Evolutionary conservation across 352 stramenopile genomes (phyloP).

Genomic region (Pythium volutum): DNA sequence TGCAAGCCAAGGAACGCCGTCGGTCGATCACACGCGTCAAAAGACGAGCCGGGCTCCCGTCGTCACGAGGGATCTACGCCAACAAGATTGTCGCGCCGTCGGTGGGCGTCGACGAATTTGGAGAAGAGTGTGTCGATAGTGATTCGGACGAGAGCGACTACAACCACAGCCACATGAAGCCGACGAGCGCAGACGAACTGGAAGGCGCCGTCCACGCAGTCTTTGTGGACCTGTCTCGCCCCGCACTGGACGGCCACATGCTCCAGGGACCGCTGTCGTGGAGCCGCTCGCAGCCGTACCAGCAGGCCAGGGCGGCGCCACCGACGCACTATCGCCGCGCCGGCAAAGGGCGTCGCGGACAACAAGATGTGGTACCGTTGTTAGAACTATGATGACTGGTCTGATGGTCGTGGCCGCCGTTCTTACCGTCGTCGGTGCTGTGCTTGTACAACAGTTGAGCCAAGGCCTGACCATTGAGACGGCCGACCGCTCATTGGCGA

Average conservation of each 20-base stretch:
- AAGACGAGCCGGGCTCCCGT: constrained; percentile 11
- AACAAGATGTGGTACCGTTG: neutral
- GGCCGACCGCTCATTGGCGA: constrained; percentile 43
- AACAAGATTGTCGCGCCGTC: constrained; percentile 5
- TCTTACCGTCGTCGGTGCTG: neutral
- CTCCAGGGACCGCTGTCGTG: constrained; percentile 12
- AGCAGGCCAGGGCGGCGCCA: constrained; percentile 41
- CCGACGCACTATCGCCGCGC: constrained; percentile 16
- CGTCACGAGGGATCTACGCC: constrained; percentile 7
- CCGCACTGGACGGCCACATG: neutral
- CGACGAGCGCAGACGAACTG: constrained; percentile 11
- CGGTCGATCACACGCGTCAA: neutral
- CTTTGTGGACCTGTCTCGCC: neutral
- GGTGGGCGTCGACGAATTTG: constrained; percentile 13
- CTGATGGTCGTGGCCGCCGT: neutral
- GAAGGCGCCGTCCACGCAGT: neutral
- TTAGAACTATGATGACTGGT: neutral
- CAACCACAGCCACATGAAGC: too few relatives aligned
- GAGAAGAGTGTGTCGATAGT: neutral
- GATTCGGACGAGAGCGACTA: neutral
- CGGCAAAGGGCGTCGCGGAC: neutral
- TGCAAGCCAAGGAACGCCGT: neutral
- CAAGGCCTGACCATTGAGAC: constrained; percentile 1
- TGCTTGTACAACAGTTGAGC: too few relatives aligned
- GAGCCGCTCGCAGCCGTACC: constrained; percentile 27